Evolutionary conservation across 2,329 filamentous ascomycete genomes (phyloP).

Genomic region (Furcasterigmium sp.): DNA sequence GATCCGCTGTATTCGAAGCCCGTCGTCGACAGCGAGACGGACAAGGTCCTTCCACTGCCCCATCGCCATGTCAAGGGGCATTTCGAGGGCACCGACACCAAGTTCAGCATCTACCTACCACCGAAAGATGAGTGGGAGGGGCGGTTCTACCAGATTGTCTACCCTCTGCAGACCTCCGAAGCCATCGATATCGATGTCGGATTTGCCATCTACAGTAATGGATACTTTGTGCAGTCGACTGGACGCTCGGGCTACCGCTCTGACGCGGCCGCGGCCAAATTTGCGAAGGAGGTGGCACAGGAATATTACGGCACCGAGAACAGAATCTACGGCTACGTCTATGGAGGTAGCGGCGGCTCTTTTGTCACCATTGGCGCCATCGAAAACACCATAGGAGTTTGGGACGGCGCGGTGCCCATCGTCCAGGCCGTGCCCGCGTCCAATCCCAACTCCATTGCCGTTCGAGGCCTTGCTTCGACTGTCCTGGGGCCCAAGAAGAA

Average conservation of each 20-base stretch:
- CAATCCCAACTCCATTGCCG: slow-evolving; percentile 10
- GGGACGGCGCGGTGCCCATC: slow-evolving; percentile 15
- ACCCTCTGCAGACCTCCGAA: slow-evolving; percentile 10
- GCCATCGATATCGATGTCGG: slow-evolving; percentile 8
- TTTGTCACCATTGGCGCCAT: slow-evolving; percentile 12
- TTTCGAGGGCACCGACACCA: slow-evolving; percentile 11
- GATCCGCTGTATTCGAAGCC: slow-evolving; percentile 7
- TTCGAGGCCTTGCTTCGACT: slow-evolving; percentile 8
- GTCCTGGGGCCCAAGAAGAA: slow-evolving; percentile 4
- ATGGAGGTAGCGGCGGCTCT: slow-evolving; percentile 17
- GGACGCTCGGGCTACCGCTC: slow-evolving; percentile 12
- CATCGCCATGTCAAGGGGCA: slow-evolving; percentile 12
- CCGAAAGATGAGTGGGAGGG: slow-evolving; percentile 9
- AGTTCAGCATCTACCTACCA: slow-evolving; percentile 17
- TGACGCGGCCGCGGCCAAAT: slow-evolving; percentile 15
- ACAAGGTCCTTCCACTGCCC: slow-evolving; percentile 4
- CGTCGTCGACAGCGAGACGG: slow-evolving; percentile 10
- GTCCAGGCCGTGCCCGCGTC: slow-evolving; percentile 14
- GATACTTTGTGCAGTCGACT: slow-evolving; percentile 13
- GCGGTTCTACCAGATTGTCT: slow-evolving; percentile 15
- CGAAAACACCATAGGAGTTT: slow-evolving; percentile 15
- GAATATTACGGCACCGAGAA: slow-evolving; percentile 8
- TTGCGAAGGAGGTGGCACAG: slow-evolving; percentile 10
- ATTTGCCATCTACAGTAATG: slow-evolving; percentile 13
- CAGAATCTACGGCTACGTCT: slow-evolving; percentile 15